Percentiles rank a stretch among this genome's conserved stretches.
These are phyloP conservation scores for Euphorbia celastroides DNA, from an alignment of 441 rosid species.

Conservation along the genomic window DNA sequence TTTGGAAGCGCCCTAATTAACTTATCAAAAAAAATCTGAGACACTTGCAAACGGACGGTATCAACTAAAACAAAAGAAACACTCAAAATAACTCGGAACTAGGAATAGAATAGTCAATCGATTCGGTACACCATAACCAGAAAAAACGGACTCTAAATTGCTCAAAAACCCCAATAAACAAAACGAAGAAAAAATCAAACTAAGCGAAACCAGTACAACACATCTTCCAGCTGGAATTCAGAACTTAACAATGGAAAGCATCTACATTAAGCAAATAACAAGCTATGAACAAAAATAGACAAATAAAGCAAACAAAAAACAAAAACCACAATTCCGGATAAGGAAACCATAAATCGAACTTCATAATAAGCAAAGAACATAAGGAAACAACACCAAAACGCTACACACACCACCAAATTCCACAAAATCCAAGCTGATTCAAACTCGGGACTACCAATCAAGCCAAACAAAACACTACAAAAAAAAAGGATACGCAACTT, in stretches of 20 bases:
- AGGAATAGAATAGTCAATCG: background rate
- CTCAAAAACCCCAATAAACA: background rate
- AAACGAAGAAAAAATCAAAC: background rate
- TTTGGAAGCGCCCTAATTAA: background rate
- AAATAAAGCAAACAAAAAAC: background rate
- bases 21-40: background rate
- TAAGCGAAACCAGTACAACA: background rate
- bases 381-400: background rate
- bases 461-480: background rate
- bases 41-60: background rate
- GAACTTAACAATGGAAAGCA: background rate
- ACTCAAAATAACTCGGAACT: background rate
- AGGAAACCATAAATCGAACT: background rate
- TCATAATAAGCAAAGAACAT: background rate
- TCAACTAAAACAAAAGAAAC: background rate
- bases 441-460: slow-evolving; percentile 13
- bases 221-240: background rate
- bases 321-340: background rate
- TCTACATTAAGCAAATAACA: background rate
- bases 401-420: background rate
- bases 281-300: background rate
- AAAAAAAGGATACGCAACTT: slow-evolving; percentile 88
- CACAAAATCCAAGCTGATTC: slow-evolving; percentile 21
- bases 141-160: background rate
- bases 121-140: background rate